Percentiles rank a stretch among this genome's conserved stretches.
Conservation (phyloP, 2,329 filamentous ascomycete species). For the Epichloe festucae region DNA sequence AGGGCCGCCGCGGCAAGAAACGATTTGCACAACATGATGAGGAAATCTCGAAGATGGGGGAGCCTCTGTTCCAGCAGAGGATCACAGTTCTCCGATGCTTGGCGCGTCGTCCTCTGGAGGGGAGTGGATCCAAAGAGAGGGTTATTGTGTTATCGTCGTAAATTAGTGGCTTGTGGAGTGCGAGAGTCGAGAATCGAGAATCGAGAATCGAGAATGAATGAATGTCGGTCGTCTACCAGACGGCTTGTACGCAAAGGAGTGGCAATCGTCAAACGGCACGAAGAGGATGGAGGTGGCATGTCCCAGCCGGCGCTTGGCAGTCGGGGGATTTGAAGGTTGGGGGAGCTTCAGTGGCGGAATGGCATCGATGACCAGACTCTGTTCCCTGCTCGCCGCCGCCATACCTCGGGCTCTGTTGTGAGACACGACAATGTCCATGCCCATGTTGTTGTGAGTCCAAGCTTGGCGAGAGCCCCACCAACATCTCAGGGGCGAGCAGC, state of each 20-base stretch:
- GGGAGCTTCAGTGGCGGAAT: no score
- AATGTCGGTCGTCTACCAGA: neutral
- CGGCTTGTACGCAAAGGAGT: constrained; percentile 1
- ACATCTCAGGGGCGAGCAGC: neutral
- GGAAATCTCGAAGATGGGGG: neutral
- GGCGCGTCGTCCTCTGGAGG: neutral
- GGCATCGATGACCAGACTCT: no score
- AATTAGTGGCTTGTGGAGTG: neutral
- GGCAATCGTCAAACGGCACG: constrained; percentile 1
- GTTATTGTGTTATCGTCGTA: neutral
- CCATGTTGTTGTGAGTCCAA: no score
- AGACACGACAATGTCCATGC: no score
- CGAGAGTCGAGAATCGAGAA: neutral
- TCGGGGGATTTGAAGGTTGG: neutral
- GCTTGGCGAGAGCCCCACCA: no score
- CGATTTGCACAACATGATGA: constrained; percentile 8
- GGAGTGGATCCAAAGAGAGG: neutral
- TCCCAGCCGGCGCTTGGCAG: neutral
- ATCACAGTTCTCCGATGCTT: neutral
- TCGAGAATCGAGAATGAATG: neutral
- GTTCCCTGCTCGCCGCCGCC: no score
- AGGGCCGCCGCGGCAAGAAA: constrained; percentile 24
- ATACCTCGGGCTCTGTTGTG: no score
- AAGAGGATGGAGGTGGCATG: neutral
- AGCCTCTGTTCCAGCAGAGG: constrained; percentile 1